These are phyloP conservation scores for Xylaria digitata DNA, from an alignment of 2,329 filamentous ascomycete genomes.

Conservation along the genomic window DNA sequence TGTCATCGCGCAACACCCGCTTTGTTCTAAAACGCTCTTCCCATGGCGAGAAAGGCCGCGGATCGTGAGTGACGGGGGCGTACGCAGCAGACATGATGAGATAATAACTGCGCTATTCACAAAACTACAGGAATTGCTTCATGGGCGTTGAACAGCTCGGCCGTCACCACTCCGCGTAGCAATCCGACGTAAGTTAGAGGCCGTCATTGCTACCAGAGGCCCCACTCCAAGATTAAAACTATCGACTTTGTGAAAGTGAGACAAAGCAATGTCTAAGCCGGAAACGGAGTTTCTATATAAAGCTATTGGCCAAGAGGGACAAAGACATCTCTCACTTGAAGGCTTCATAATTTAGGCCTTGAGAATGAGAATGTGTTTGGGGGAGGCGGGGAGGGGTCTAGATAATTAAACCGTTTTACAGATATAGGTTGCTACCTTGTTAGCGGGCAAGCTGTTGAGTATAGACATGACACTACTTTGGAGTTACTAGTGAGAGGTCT, in stretches of 20 bases:
- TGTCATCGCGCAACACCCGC: not conserved
- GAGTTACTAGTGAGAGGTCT: too few relatives aligned
- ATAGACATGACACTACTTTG: too few relatives aligned
- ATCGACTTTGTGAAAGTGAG: not conserved
- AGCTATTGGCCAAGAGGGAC: not conserved
- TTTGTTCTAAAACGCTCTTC: conserved; percentile 21
- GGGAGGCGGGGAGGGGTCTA: too few relatives aligned
- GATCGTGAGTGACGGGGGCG: too few relatives aligned
- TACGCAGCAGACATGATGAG: not conserved
- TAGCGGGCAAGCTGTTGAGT: too few relatives aligned
- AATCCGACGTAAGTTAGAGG: not conserved
- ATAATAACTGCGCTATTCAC: not conserved
- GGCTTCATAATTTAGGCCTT: too few relatives aligned
- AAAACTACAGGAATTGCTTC: not conserved
- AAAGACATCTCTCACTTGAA: conserved; percentile 8
- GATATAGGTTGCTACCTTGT: too few relatives aligned
- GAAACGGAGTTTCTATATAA: conserved; percentile 20
- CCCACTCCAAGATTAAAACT: not conserved
- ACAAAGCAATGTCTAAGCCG: conserved; percentile 10
- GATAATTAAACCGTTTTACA: too few relatives aligned
- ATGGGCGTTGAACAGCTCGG: not conserved
- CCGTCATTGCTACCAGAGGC: not conserved
- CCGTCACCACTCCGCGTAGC: not conserved
- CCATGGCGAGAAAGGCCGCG: conserved; percentile 31
- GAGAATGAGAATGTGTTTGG: too few relatives aligned